phyloP scores from a whole-genome alignment of 2,329 filamentous ascomycete species.

The Alternaria angustiovoidea region DNA sequence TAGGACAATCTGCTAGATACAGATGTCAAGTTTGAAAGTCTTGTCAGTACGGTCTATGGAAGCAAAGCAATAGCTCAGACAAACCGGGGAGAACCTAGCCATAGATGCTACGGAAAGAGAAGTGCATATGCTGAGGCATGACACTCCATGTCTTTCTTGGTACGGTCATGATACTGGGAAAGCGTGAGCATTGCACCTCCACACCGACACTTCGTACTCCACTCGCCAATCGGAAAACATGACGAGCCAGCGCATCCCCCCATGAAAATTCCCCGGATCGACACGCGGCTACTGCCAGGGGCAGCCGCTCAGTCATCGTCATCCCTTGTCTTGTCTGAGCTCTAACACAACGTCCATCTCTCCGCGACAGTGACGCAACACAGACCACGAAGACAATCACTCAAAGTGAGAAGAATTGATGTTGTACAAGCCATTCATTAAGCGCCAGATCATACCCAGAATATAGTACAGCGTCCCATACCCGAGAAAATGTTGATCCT shows the following conservation, averaged over 20 bases:
- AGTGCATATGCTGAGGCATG: neutral
- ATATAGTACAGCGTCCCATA: conserved; percentile 45
- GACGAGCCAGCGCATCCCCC: conserved; percentile 31
- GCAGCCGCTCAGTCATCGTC: conserved; percentile 18
- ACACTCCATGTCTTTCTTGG: neutral
- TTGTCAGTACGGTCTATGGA: neutral
- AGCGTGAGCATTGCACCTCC: conserved; percentile 16
- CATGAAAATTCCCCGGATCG: conserved; percentile 38
- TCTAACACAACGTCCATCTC: neutral
- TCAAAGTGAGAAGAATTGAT: neutral
- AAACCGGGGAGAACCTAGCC: neutral
- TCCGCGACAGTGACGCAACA: neutral
- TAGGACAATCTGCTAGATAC: neutral
- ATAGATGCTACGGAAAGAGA: neutral
- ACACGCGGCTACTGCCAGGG: conserved; percentile 22
- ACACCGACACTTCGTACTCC: conserved; percentile 23
- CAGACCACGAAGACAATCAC: neutral
- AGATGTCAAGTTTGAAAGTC: neutral
- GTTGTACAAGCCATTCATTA: conserved; percentile 36
- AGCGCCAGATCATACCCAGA: conserved; percentile 34
- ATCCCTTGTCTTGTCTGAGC: conserved; percentile 4
- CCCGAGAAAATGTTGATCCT: conserved; percentile 35
- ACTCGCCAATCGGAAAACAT: conserved; percentile 34
- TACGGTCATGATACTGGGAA: neutral
- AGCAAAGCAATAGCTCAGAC: neutral